Base-by-base conservation (phyloP, 257 asterid genomes). In the Henckelia pumila region DNA sequence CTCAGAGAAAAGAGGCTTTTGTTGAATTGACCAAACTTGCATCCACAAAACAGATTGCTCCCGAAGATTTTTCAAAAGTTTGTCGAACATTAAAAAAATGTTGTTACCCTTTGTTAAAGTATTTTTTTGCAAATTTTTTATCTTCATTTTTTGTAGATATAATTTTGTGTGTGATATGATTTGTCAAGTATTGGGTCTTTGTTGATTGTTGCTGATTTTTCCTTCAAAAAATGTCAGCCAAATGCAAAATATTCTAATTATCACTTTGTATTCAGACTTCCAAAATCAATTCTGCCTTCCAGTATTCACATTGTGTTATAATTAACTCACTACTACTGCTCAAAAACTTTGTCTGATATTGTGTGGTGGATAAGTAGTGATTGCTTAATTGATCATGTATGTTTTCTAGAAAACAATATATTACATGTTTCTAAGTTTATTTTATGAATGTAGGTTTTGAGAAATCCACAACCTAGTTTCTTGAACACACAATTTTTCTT, bases 51-150 rank as follows among this genome's bases (percentile, higher is more conserved):
- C 84, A 85, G 82, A 89, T 94, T 73, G 96, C 98, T 76, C 94
- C 98, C 56, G 99, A 98, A 73, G 99, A 94, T 82, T 94, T 91
- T 73, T 59, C 90, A 14, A 98, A 94, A 86, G 86, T 91, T 71
- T 94, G 95, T 84, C 88, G 99, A 74, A 91, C 89, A 59, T 80
- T 94, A 58, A 94, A 94, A 75, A 94, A n/a, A 94, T 98, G 99
- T 91, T 62, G 53, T 47, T 47, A 40, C 20, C 20, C 8, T 47
- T 47, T 16, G 19, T 44, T 14, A 19, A 44, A 44, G 19, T 44
- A 14, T 44, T 47, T 47, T 11, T 47, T 3, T 47, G 53, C 20
- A 47, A 14, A 0, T n/a, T 47, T 16, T 16, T 14, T 47, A 40
- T 20, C 3, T 62, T 33, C 11, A 1, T 20, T 21, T 16, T 63